phyloP scores from a whole-genome alignment of 2,329 filamentous ascomycete genomes.

The Ophiocordyceps camponoti-saundersi region DNA sequence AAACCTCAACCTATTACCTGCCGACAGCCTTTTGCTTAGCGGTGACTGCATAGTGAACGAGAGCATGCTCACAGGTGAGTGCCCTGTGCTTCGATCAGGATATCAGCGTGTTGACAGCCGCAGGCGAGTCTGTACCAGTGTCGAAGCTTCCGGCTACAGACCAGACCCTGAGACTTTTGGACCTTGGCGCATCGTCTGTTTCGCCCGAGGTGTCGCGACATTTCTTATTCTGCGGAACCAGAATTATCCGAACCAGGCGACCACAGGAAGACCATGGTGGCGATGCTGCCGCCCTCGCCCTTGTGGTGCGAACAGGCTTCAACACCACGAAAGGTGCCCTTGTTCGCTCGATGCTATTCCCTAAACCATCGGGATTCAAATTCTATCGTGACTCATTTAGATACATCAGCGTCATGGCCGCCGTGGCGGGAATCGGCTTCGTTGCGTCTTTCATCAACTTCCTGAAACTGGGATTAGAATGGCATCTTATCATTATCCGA shows the following conservation, averaged over 20 bases:
- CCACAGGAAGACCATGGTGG: slow-evolving; percentile 76
- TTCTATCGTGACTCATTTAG: slow-evolving; percentile 96
- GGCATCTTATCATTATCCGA: slow-evolving; percentile 81
- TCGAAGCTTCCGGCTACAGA: slow-evolving; percentile 78
- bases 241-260: slow-evolving; percentile 76
- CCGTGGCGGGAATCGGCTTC: slow-evolving; percentile 74
- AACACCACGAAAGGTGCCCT: slow-evolving; percentile 94
- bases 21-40: slow-evolving; percentile 76
- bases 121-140: slow-evolving; percentile 85
- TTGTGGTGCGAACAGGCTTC: slow-evolving; percentile 89
- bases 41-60: slow-evolving; percentile 98
- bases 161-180: slow-evolving; percentile 57
- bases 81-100: not conserved
- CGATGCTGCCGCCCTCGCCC: slow-evolving; percentile 77
- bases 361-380: slow-evolving; percentile 94
- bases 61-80: slow-evolving; percentile 74
- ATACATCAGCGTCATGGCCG: slow-evolving; percentile 92
- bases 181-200: slow-evolving; percentile 67
- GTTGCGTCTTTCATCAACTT: slow-evolving; percentile 88
- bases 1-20: slow-evolving; percentile 71
- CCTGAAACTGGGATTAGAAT: slow-evolving; percentile 62
- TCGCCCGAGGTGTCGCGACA: slow-evolving; percentile 71
- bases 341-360: slow-evolving; percentile 95
- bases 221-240: slow-evolving; percentile 89
- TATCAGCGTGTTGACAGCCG: slow-evolving; percentile 2